phyloP scores from a whole-genome alignment of 225 moss, liverwort and hornwort genomes.

The Neckera pumila region DNA sequence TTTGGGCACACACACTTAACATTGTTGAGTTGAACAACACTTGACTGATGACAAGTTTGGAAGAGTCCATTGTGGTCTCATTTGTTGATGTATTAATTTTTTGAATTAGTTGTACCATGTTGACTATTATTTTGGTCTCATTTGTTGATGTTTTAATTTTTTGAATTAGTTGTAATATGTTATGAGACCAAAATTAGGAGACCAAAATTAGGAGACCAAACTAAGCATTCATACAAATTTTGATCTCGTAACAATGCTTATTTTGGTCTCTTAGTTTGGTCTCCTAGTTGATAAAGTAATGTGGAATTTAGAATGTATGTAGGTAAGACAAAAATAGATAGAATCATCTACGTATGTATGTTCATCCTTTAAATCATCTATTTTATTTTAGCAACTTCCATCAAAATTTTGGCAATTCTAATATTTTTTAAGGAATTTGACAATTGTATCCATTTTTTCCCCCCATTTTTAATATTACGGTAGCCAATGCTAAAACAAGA shows the following conservation, averaged over 20 bases:
- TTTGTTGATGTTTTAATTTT: too few species aligned
- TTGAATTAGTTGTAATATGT: too few species aligned
- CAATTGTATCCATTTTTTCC: neutral
- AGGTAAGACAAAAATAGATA: neutral
- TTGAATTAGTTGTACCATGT: neutral
- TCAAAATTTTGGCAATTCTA: neutral
- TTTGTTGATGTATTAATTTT: neutral
- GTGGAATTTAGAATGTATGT: neutral
- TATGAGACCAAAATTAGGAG: too few species aligned
- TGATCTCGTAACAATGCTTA: too few species aligned
- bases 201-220: too few species aligned
- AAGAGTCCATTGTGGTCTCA: neutral
- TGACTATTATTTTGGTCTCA: too few species aligned
- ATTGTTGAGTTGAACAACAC: neutral
- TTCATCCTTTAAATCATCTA: too few species aligned
- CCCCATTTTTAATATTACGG: too few species aligned
- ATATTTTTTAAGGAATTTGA: neutral
- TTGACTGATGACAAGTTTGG: neutral
- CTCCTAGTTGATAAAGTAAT: neutral
- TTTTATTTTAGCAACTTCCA: neutral
- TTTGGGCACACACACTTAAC: rapidly evolving
- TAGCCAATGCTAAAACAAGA: too few species aligned
- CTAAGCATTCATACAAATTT: too few species aligned
- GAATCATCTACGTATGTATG: neutral
- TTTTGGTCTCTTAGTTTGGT: too few species aligned